These are phyloP conservation scores for Hapsidospora chrysogenum DNA, from an alignment of 495 filamentous ascomycete genomes.

Conservation along the genomic window DNA sequence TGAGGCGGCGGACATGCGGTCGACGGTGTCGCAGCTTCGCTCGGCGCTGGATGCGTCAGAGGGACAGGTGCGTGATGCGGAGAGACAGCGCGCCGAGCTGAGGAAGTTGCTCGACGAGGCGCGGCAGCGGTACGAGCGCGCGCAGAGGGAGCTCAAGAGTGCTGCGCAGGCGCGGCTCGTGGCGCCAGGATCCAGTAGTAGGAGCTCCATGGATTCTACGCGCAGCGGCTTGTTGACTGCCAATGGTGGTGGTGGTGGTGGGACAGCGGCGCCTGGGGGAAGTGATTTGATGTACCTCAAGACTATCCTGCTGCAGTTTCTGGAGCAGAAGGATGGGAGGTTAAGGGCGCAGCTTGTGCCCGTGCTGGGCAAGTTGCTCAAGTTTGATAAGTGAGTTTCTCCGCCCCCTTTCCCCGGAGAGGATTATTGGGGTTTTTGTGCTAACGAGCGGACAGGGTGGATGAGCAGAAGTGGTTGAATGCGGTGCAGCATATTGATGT, in stretches of 20 bases:
- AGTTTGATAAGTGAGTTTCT: constrained; percentile 67
- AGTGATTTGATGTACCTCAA: constrained; percentile 83
- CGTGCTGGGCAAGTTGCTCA: constrained; percentile 75
- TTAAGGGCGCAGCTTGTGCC: constrained; percentile 82
- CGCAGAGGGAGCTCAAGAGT: constrained; percentile 51
- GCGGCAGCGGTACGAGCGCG: constrained; percentile 57
- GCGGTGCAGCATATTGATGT: constrained; percentile 36
- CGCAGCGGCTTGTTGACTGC: constrained; percentile 19
- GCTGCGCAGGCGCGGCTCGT: constrained; percentile 17
- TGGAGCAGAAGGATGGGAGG: constrained; percentile 88
- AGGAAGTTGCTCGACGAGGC: constrained; percentile 61
- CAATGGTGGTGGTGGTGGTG: constrained; percentile 19
- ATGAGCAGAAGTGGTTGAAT: constrained; percentile 80
- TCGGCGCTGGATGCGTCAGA: constrained; percentile 76
- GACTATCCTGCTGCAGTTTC: constrained; percentile 84
- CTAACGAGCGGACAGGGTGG: constrained; percentile 33
- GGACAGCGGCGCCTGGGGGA: constrained; percentile 12
- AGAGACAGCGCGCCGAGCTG: constrained; percentile 65
- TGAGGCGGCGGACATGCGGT: constrained; percentile 58
- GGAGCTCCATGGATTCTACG: constrained; percentile 44
- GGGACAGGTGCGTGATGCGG: constrained; percentile 60
- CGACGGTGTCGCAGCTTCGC: constrained; percentile 63
- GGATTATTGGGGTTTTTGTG: too few relatives aligned
- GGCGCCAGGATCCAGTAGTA: constrained; percentile 9
- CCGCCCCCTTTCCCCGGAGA: too few relatives aligned